phyloP scores from a whole-genome alignment of 2,329 filamentous ascomycete species.

The Monosporascus sp. region DNA sequence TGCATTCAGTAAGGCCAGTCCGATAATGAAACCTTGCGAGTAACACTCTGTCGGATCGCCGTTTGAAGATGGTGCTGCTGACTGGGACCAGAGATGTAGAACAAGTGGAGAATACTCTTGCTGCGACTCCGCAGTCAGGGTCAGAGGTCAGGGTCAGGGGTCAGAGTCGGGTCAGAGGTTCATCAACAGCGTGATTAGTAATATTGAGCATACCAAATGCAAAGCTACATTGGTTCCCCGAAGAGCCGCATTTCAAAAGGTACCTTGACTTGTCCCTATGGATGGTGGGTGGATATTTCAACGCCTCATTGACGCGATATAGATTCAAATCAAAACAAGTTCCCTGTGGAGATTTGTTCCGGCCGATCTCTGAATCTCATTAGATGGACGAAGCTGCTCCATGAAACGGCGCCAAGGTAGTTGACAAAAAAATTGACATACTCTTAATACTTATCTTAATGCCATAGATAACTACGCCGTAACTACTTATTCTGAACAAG shows the following conservation, averaged over 20 bases:
- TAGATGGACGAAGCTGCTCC: no score
- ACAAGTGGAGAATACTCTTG: not conserved
- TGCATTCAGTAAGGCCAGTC: not conserved
- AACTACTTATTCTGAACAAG: no score
- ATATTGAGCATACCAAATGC: not conserved
- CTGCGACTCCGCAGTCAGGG: not conserved
- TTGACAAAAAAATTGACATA: no score
- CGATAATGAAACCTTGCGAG: slow-evolving; percentile 24
- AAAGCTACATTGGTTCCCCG: not conserved
- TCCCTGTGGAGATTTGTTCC: no score
- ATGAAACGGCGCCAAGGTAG: no score
- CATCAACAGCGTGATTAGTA: not conserved
- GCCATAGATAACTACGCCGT: no score
- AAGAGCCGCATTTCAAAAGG: not conserved
- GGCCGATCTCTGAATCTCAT: no score
- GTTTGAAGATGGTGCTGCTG: slow-evolving; percentile 27
- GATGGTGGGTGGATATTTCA: no score
- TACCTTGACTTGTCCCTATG: no score
- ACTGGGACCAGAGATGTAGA: not conserved
- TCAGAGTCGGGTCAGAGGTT: not conserved
- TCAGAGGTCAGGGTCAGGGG: not conserved
- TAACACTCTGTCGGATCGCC: slow-evolving; percentile 26
- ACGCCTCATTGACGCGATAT: no score
- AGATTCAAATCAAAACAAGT: no score
- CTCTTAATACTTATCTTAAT: no score